Evolutionary conservation across 768 basidiomycete species (phyloP).

Genomic region (Guyanaporus albipodus): DNA sequence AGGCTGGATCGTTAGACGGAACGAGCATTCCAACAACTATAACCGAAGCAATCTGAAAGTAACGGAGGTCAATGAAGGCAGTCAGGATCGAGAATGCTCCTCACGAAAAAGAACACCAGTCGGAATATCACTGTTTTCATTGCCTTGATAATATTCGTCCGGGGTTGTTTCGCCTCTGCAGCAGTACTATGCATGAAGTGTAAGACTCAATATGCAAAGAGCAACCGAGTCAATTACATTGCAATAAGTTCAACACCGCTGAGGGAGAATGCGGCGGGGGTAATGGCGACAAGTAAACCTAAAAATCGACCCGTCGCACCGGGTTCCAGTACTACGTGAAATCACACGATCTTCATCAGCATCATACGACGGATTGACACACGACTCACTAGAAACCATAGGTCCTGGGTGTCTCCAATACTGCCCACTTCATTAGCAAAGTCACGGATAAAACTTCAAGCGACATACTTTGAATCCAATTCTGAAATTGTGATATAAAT

Average conservation of each 20-base stretch:
- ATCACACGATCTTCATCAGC: background rate
- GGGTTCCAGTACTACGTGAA: constrained; percentile 14
- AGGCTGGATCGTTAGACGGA: constrained; percentile 53
- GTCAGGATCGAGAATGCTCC: background rate
- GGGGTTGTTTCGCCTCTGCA: constrained; percentile 73
- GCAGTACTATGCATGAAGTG: constrained; percentile 47
- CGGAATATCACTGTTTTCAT: constrained; percentile 76
- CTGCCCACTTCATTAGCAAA: constrained; percentile 4
- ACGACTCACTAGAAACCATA: constrained; percentile 18
- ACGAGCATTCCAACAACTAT: constrained; percentile 77
- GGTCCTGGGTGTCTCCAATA: constrained; percentile 24
- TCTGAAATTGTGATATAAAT: constrained; percentile 6
- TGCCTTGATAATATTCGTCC: constrained; percentile 75
- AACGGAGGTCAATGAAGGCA: background rate
- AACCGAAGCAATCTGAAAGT: constrained; percentile 5
- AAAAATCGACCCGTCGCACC: constrained; percentile 22
- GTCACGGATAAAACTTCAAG: no score
- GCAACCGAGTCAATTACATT: constrained; percentile 42
- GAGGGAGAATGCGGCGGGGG: constrained; percentile 59
- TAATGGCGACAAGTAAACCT: constrained; percentile 17
- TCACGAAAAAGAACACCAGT: constrained; percentile 42
- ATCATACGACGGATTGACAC: background rate
- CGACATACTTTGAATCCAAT: constrained; percentile 16
- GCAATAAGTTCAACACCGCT: constrained; percentile 75
- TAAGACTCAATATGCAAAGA: constrained; percentile 12